Evolutionary conservation across 148 eudicot species (phyloP).

Genomic region (Heliamphora exappendiculata): DNA sequence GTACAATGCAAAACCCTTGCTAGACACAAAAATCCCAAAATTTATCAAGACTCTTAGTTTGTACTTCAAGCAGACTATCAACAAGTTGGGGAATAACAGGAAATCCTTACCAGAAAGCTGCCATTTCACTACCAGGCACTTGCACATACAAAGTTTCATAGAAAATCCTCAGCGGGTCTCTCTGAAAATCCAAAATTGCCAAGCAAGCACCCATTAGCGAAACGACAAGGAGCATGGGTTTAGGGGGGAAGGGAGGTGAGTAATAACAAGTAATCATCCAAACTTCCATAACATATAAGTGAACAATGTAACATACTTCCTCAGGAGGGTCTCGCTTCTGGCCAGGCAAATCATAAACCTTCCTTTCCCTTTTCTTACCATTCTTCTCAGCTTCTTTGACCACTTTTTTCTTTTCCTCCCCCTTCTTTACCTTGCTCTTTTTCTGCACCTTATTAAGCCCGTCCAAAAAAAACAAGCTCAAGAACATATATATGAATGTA

Average conservation of each 20-base stretch:
- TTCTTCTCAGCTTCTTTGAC: conserved; percentile 21
- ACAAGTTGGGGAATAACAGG: neutral
- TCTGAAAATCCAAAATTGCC: conserved; percentile 36
- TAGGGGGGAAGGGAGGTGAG: too few species aligned
- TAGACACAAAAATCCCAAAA: neutral
- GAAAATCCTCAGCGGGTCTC: conserved; percentile 92
- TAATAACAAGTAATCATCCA: neutral
- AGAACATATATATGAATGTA: too few species aligned
- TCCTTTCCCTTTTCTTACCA: conserved; percentile 53
- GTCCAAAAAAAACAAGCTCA: too few species aligned
- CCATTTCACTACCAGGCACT: conserved; percentile 69
- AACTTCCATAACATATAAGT: neutral
- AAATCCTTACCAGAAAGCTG: conserved; percentile 64
- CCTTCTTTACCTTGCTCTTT: conserved; percentile 28
- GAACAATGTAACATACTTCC: conserved; percentile 37
- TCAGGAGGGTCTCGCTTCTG: conserved; percentile 88
- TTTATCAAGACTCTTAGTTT: neutral
- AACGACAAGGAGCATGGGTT: neutral
- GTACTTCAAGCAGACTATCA: neutral
- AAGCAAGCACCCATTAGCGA: neutral
- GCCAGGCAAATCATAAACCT: conserved; percentile 75
- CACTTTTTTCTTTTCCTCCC: conserved; percentile 22
- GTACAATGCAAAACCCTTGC: neutral
- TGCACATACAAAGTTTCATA: conserved; percentile 66
- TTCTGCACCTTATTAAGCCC: conserved; percentile 18